Evolutionary conservation across 441 rosid genomes (phyloP).

Genomic region (Corymbia citriodora): DNA sequence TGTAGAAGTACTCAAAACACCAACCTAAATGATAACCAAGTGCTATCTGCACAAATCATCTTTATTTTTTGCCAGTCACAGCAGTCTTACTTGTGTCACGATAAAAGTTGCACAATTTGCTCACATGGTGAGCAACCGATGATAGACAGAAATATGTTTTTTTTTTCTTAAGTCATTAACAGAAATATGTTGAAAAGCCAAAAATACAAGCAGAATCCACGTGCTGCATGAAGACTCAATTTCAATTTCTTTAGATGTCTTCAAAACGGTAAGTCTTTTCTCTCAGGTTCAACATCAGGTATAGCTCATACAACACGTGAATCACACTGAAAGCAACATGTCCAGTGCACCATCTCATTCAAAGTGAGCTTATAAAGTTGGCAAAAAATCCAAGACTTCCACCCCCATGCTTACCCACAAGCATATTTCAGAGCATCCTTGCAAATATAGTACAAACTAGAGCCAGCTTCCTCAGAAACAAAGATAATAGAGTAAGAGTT

Average conservation of each 20-base stretch:
- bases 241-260: no score
- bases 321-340: background rate
- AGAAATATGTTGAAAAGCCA: background rate
- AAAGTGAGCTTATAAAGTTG: background rate
- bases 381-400: background rate
- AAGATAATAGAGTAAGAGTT: no score
- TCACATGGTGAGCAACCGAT: background rate
- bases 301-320: background rate
- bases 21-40: background rate
- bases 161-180: no score
- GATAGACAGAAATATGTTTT: no score
- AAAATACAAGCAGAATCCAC: background rate
- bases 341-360: background rate
- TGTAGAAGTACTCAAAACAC: no score
- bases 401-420: no score
- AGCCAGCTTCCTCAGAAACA: no score
- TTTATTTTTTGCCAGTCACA: background rate
- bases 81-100: no score
- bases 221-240: background rate
- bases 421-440: no score
- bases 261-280: no score
- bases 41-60: background rate
- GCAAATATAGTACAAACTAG: no score
- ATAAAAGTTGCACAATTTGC: background rate
- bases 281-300: background rate